Conservation (phyloP, 208 protist species). For the Blechomonas ayalai region DNA sequence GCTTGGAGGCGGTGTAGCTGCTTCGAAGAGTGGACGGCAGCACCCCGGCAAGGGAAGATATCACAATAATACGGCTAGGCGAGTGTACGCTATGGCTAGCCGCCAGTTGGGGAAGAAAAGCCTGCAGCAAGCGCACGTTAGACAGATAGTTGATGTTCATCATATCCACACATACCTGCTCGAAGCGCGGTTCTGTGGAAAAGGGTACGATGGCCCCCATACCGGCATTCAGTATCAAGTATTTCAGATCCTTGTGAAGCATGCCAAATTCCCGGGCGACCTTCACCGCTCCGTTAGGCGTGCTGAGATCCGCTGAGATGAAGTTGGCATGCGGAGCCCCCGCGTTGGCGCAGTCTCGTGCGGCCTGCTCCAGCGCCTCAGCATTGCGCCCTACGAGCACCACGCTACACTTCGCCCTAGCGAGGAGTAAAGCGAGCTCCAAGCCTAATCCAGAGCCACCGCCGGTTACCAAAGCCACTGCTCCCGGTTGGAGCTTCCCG, state of each 20-base stretch:
- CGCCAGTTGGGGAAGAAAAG: conserved; percentile 45
- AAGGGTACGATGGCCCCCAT: conserved; percentile 69
- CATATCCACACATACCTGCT: conserved; percentile 47
- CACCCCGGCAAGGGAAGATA: conserved; percentile 73
- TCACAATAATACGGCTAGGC: conserved; percentile 59
- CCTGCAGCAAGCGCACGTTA: conserved; percentile 72
- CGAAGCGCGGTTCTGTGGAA: conserved; percentile 31
- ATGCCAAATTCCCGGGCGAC: conserved; percentile 16
- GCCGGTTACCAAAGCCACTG: conserved; percentile 72
- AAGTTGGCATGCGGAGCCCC: conserved; percentile 45
- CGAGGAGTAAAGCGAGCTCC: conserved; percentile 55
- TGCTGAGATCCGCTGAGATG: conserved; percentile 58
- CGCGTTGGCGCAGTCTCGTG: conserved; percentile 19
- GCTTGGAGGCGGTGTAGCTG: conserved; percentile 78
- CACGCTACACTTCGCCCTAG: conserved; percentile 39
- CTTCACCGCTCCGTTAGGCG: conserved; percentile 18
- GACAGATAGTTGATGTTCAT: conserved; percentile 87
- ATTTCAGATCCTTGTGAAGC: conserved; percentile 32
- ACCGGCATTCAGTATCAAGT: conserved; percentile 81
- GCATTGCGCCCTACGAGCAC: conserved; percentile 70
- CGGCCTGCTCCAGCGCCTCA: conserved; percentile 21
- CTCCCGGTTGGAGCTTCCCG: conserved; percentile 22
- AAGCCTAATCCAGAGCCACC: conserved; percentile 62
- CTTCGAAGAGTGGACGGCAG: conserved; percentile 70
- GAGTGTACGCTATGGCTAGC: conserved; percentile 15